Evolutionary conservation across 805 yeast species (phyloP).

Genomic region (Ogataea methanolica): DNA sequence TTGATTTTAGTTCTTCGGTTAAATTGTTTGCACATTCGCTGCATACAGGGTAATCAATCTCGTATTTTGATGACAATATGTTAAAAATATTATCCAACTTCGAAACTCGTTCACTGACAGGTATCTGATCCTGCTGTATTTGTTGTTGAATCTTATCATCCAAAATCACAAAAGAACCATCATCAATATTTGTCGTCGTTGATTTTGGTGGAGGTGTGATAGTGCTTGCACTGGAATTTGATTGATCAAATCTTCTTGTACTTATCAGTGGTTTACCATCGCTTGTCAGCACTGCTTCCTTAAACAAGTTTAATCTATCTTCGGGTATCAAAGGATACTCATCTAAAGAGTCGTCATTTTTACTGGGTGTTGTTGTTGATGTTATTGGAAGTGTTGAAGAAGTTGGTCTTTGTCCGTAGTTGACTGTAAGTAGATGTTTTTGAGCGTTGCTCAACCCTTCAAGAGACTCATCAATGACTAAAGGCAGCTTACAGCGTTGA

Average conservation of each 20-base stretch:
- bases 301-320: conserved; percentile 34
- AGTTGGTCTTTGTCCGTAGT: conserved; percentile 24
- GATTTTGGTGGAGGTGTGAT: too few relatives aligned
- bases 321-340: conserved; percentile 31
- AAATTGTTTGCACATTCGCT: conserved; percentile 73
- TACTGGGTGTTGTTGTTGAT: not conserved
- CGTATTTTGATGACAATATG: conserved; percentile 69
- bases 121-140: conserved; percentile 15
- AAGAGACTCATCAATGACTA: conserved; percentile 52
- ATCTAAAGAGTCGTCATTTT: conserved; percentile 17
- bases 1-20: conserved; percentile 57
- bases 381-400: conserved; percentile 21
- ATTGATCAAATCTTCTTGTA: conserved; percentile 5
- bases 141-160: conserved; percentile 16
- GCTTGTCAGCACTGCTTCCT: conserved; percentile 26
- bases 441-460: conserved; percentile 51
- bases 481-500: conserved; percentile 58
- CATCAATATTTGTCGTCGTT: conserved; percentile 7
- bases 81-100: conserved; percentile 65
- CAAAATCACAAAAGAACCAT: conserved; percentile 28
- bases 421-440: conserved; percentile 41
- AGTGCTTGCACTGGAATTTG: too few relatives aligned
- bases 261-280: conserved; percentile 20
- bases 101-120: conserved; percentile 35
- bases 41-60: conserved; percentile 84